Conservation (phyloP, 495 filamentous ascomycete genomes). For the Trichoderma orchidacearum region DNA sequence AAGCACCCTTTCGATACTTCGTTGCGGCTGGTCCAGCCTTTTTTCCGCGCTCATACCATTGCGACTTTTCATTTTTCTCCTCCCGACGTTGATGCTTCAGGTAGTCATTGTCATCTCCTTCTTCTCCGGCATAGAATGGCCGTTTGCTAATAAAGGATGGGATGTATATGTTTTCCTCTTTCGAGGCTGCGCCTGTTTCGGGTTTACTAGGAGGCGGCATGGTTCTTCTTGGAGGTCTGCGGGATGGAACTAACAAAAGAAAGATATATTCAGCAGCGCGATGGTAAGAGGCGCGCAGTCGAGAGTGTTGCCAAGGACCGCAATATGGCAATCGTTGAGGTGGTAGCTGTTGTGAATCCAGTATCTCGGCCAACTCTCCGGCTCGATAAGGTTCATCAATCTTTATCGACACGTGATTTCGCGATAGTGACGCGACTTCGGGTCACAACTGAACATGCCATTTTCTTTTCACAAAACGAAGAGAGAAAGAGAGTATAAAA, state of each 20-base stretch:
- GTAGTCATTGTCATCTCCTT: conserved; percentile 67
- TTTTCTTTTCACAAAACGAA: too few relatives aligned
- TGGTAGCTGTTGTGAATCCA: background rate
- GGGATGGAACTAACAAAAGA: too few relatives aligned
- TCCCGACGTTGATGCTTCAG: conserved; percentile 90
- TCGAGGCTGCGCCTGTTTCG: conserved; percentile 39
- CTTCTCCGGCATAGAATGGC: conserved; percentile 87
- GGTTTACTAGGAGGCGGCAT: conserved; percentile 20
- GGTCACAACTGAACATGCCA: background rate
- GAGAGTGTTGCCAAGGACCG: background rate
- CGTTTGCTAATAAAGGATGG: conserved; percentile 96
- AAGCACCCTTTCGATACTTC: conserved; percentile 94
- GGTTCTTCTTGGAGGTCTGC: background rate
- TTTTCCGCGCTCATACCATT: conserved; percentile 84
- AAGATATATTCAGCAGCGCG: background rate
- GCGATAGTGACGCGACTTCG: background rate
- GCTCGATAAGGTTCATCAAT: background rate
- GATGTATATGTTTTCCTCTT: conserved; percentile 96
- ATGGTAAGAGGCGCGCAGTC: background rate
- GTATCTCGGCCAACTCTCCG: background rate
- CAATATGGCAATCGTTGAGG: background rate
- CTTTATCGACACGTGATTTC: background rate
- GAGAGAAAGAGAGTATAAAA: too few relatives aligned
- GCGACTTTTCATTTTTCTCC: conserved; percentile 51
- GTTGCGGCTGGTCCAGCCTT: conserved; percentile 72